Evolutionary conservation across 768 basidiomycete genomes (phyloP), one percentile per base, ranked within the genome.

Genomic region (Lepiota brunneoincarnata): DNA sequence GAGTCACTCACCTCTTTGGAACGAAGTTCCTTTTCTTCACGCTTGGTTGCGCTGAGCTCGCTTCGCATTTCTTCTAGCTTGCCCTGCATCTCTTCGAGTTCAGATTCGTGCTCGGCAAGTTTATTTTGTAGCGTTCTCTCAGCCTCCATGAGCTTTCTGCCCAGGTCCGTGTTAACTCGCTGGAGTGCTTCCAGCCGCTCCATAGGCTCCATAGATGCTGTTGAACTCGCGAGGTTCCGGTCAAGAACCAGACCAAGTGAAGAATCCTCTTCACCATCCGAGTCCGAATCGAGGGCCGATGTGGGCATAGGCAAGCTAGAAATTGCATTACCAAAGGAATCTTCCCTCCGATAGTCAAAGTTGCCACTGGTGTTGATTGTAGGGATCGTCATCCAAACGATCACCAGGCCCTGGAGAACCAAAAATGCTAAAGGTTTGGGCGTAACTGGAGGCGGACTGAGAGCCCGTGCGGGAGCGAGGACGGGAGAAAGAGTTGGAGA

Each of bases 1-100:
- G 52, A 35, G 37, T 52, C 38, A 18, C 71, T 60, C 55, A 91
- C 91, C 76, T 97, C 95, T 68, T 94, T 95, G 11, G 81, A 75
- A 41, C 91, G 77, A 59, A 96, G 69, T 63, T 98, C 95, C 71
- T 98, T 97, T 69, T 98, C 94, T 62, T 98, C 93, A 37, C 91
- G 80, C 67, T 91, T 90, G 4, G 89, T 86, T 5, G 87, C 79
- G 12, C 76, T 84, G 6, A 97, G 74, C 67, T 97, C 95, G 11
- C 75, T 80, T 58, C 79, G 74, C 56, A 87, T 68, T 64, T 97
- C 92, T 54, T 97, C 94, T 54, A 96, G 65, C 26, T 81, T 76
- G 3, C 69, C 71, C 62, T 95, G 86, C 69, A 91, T 80, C 55
- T 93, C 89, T 60, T 91, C 89, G 24, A 95, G 69, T 61, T 93